Evolutionary conservation across 805 yeast species (phyloP).

Genomic region (Suhomyces pyralidae): DNA sequence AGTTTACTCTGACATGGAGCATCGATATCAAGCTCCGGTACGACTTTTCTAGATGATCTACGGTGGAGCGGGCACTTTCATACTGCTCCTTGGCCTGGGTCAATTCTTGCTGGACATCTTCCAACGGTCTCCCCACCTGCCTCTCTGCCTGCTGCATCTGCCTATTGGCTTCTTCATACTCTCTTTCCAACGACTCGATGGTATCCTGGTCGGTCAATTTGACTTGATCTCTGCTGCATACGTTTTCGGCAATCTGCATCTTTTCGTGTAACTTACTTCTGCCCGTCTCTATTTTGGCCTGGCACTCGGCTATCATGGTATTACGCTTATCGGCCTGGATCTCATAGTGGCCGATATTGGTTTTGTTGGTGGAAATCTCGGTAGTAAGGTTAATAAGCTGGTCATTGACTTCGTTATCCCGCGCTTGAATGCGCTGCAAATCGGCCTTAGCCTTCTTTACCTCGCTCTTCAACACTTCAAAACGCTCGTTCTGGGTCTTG

Average conservation of each 20-base stretch:
- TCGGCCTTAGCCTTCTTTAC: constrained; percentile 4
- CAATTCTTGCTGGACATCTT: constrained; percentile 50
- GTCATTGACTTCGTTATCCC: constrained; percentile 7
- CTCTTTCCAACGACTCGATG: constrained; percentile 46
- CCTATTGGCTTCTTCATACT: constrained; percentile 44
- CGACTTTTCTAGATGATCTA: constrained; percentile 30
- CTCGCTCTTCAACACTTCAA: constrained; percentile 8
- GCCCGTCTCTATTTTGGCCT: constrained; percentile 11
- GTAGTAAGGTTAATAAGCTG: constrained; percentile 16
- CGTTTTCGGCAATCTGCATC: constrained; percentile 27
- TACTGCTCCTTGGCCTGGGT: constrained; percentile 41
- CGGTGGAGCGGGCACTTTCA: constrained; percentile 40
- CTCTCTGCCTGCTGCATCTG: constrained; percentile 52
- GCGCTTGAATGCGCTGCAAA: constrained; percentile 4
- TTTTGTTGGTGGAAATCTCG: constrained; percentile 10
- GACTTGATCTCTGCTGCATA: constrained; percentile 50
- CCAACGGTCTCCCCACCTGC: constrained; percentile 52
- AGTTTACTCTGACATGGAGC: constrained; percentile 29
- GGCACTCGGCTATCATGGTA: constrained; percentile 8
- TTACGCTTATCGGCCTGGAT: constrained; percentile 10
- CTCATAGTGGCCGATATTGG: constrained; percentile 10
- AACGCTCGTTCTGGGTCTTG: constrained; percentile 6
- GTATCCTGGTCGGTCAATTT: constrained; percentile 37
- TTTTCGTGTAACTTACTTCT: constrained; percentile 13
- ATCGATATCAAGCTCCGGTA: constrained; percentile 25